Conservation (phyloP, 768 basidiomycete species). For the Infundibulicybe gibba region DNA sequence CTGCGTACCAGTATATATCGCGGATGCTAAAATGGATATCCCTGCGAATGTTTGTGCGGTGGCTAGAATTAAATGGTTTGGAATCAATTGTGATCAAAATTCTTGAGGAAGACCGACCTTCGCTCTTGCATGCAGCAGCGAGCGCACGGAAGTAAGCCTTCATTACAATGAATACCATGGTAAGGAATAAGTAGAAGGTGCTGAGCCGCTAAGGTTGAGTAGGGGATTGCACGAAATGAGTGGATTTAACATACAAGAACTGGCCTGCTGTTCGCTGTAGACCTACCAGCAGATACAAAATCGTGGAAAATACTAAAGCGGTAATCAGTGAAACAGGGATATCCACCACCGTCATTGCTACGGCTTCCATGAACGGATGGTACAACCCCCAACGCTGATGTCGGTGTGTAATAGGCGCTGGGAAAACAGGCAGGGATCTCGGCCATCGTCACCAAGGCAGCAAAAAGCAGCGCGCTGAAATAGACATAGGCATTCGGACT, state of each 20-base stretch:
- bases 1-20: slow-evolving; percentile 41
- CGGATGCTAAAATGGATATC: slow-evolving; percentile 43
- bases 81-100: no score
- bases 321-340: slow-evolving; percentile 53
- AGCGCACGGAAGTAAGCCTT: slow-evolving; percentile 73
- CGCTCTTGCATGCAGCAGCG: slow-evolving; percentile 53
- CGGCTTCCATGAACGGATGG: slow-evolving; percentile 18
- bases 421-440: slow-evolving; percentile 39
- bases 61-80: slow-evolving; percentile 20
- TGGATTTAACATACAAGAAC: slow-evolving; percentile 53
- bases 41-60: slow-evolving; percentile 51
- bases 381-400: slow-evolving; percentile 61
- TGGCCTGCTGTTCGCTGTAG: slow-evolving; percentile 52
- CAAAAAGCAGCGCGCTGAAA: slow-evolving; percentile 7
- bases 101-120: slow-evolving; percentile 8
- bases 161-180: slow-evolving; percentile 59
- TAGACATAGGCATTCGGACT: slow-evolving; percentile 28
- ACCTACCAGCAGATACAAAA: slow-evolving; percentile 61
- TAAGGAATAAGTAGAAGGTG: slow-evolving; percentile 54
- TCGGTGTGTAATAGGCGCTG: slow-evolving; percentile 57
- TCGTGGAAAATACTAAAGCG: slow-evolving; percentile 37
- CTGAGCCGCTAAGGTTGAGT: slow-evolving; percentile 22
- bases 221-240: neutral
- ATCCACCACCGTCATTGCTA: slow-evolving; percentile 60
- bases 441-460: slow-evolving; percentile 11